Conservation (phyloP, 768 basidiomycete genomes). For the Amyloporia xantha region DNA sequence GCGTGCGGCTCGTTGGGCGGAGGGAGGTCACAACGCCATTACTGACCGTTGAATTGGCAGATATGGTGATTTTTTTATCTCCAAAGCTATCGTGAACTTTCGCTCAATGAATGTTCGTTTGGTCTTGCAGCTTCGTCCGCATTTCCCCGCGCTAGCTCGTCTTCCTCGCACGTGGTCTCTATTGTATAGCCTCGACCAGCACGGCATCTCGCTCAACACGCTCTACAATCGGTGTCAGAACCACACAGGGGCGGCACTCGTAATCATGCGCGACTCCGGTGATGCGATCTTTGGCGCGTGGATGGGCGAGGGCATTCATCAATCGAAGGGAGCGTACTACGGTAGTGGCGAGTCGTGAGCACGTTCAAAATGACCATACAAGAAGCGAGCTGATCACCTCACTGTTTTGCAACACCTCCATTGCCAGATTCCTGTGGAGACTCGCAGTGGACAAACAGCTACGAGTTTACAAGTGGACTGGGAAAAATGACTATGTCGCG, state of each 20-base stretch:
- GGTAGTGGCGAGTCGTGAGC: constrained; percentile 84
- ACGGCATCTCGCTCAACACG: constrained; percentile 89
- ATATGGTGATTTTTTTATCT: constrained; percentile 46
- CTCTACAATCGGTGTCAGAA: constrained; percentile 64
- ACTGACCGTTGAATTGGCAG: constrained; percentile 46
- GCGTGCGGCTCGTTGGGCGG: constrained; percentile 48
- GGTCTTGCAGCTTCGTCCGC: constrained; percentile 52
- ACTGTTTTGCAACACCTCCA: too few relatives aligned
- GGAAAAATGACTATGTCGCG: constrained; percentile 84
- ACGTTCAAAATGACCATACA: too few relatives aligned
- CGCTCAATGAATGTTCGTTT: too few relatives aligned
- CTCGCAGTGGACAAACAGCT: constrained; percentile 39
- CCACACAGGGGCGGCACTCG: constrained; percentile 41
- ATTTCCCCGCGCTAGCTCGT: constrained; percentile 68
- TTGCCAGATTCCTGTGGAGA: constrained; percentile 70
- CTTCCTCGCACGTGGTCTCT: constrained; percentile 70
- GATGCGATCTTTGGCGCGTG: constrained; percentile 76
- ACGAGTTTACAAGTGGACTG: constrained; percentile 76
- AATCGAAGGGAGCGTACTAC: constrained; percentile 64
- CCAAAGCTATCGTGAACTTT: background rate
- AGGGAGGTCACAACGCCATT: constrained; percentile 48
- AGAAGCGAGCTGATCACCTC: too few relatives aligned
- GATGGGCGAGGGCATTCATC: constrained; percentile 64
- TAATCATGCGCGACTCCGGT: constrained; percentile 59
- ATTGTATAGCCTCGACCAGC: constrained; percentile 88